Evolutionary conservation across 805 yeast species (phyloP).

Genomic region (Cyberlindnera xylosilytica): DNA sequence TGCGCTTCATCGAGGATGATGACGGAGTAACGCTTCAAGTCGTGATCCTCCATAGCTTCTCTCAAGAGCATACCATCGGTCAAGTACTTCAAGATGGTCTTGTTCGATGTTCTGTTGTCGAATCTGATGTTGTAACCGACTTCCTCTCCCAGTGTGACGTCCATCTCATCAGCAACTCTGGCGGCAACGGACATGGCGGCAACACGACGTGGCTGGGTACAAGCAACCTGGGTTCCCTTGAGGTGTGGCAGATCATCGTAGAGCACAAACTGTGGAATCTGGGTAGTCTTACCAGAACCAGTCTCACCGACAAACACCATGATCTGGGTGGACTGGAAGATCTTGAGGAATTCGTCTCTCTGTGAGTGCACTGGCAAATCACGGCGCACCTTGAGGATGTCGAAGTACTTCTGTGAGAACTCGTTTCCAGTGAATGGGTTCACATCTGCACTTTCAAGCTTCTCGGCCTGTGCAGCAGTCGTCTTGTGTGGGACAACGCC

Average conservation of each 20-base stretch:
- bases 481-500: constrained; percentile 58
- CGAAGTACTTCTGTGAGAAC: constrained; percentile 66
- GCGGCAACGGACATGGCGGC: constrained; percentile 99
- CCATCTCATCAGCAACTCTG: constrained; percentile 97
- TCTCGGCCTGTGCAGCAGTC: constrained; percentile 58
- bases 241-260: constrained; percentile 92
- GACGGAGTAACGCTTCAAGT: constrained; percentile 75
- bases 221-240: constrained; percentile 81
- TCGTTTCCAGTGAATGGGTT: constrained; percentile 80
- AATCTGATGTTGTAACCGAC: constrained; percentile 96
- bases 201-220: constrained; percentile 96
- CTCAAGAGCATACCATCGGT: constrained; percentile 98
- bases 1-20: constrained; percentile 97
- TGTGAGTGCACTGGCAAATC: constrained; percentile 93
- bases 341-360: constrained; percentile 79
- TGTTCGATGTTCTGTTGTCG: constrained; percentile 79
- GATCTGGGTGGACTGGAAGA: constrained; percentile 84
- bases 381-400: constrained; percentile 74
- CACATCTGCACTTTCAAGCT: constrained; percentile 50
- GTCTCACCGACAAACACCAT: constrained; percentile 99
- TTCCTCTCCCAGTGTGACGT: constrained; percentile 86
- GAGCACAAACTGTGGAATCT: constrained; percentile 90
- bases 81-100: constrained; percentile 89
- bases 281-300: constrained; percentile 98
- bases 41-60: constrained; percentile 97